Percentiles rank a stretch among this genome's conserved stretches.
phyloP scores from a whole-genome alignment of 2,329 filamentous ascomycete species.

The Drechslerella stenobrocha region DNA sequence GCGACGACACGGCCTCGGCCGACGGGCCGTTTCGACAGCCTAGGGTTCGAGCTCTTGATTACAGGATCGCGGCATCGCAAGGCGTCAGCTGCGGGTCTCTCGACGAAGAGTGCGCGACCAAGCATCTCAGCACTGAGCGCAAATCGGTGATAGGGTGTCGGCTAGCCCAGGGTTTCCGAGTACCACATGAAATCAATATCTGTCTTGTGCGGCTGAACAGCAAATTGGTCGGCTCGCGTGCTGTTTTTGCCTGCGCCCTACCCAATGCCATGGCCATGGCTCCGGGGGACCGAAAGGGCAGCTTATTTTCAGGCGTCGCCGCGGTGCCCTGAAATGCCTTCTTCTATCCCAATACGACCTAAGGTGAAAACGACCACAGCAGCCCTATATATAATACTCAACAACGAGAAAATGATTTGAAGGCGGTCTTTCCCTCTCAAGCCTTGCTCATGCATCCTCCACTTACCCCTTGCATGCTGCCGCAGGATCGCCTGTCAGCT shows the following conservation, averaged over 20 bases:
- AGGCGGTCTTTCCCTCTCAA: slow-evolving; percentile 23
- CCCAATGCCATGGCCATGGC: slow-evolving; percentile 47
- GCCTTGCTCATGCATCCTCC: slow-evolving; percentile 50
- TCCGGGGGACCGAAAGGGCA: slow-evolving; percentile 38
- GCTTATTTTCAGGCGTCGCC: slow-evolving; percentile 37
- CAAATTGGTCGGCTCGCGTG: slow-evolving; percentile 32
- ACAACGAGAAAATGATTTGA: slow-evolving; percentile 22
- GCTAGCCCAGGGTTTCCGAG: slow-evolving; percentile 24
- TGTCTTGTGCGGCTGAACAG: slow-evolving; percentile 47
- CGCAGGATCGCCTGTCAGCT: slow-evolving; percentile 49
- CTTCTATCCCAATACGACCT: slow-evolving; percentile 31
- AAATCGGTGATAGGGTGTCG: slow-evolving; percentile 39
- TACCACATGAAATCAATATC: slow-evolving; percentile 45
- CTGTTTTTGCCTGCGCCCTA: slow-evolving; percentile 16
- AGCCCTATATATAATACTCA: not conserved
- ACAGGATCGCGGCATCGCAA: slow-evolving; percentile 26
- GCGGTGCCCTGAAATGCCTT: slow-evolving; percentile 23
- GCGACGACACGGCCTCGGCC: slow-evolving; percentile 33
- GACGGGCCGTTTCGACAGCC: slow-evolving; percentile 19
- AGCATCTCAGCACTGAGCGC: slow-evolving; percentile 20
- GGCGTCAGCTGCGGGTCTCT: slow-evolving; percentile 40
- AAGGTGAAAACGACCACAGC: slow-evolving; percentile 1
- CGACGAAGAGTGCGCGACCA: slow-evolving; percentile 16
- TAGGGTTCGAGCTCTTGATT: slow-evolving; percentile 9
- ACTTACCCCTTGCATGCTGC: slow-evolving; percentile 48